Evolutionary conservation across 2,329 filamentous ascomycete genomes (phyloP).

Genomic region (Thyridium curvatum): DNA sequence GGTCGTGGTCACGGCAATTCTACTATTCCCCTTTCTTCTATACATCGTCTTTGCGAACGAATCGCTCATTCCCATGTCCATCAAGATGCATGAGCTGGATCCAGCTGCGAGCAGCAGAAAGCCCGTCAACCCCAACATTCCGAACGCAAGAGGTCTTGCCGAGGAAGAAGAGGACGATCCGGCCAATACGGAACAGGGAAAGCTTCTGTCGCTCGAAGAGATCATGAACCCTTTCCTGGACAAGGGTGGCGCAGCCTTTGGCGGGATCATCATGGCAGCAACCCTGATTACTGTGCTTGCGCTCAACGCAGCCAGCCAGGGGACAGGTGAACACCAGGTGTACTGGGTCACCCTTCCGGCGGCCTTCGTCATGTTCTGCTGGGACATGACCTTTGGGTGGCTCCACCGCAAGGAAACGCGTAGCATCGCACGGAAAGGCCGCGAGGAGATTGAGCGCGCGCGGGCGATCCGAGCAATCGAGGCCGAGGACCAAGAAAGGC

Average conservation of each 20-base stretch:
- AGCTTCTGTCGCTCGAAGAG: conserved; percentile 59
- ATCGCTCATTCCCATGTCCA: conserved; percentile 56
- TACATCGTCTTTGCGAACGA: conserved; percentile 63
- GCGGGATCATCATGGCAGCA: conserved; percentile 57
- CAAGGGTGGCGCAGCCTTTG: conserved; percentile 57
- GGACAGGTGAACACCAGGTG: conserved; percentile 46
- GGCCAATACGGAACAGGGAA: conserved; percentile 41
- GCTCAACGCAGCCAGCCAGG: conserved; percentile 54
- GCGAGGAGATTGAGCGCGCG: conserved; percentile 37
- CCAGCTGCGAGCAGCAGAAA: conserved; percentile 46
- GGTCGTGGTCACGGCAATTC: conserved; percentile 58
- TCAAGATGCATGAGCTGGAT: conserved; percentile 62
- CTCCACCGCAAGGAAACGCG: conserved; percentile 55
- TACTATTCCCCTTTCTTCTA: conserved; percentile 63
- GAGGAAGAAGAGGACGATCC: conserved; percentile 42
- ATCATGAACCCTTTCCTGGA: conserved; percentile 73
- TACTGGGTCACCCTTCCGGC: conserved; percentile 66
- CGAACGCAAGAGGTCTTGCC: conserved; percentile 49
- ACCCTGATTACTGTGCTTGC: conserved; percentile 61
- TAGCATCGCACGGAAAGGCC: conserved; percentile 51
- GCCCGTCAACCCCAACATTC: conserved; percentile 69
- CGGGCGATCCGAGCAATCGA: conserved; percentile 24
- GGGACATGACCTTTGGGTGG: conserved; percentile 62
- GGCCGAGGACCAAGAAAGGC: conserved; percentile 21
- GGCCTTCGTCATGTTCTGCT: conserved; percentile 61